Percentiles rank a stretch among this genome's conserved stretches.
phyloP scores from a whole-genome alignment of 1,139 yeast species.

The Suhomyces bokatorum region DNA sequence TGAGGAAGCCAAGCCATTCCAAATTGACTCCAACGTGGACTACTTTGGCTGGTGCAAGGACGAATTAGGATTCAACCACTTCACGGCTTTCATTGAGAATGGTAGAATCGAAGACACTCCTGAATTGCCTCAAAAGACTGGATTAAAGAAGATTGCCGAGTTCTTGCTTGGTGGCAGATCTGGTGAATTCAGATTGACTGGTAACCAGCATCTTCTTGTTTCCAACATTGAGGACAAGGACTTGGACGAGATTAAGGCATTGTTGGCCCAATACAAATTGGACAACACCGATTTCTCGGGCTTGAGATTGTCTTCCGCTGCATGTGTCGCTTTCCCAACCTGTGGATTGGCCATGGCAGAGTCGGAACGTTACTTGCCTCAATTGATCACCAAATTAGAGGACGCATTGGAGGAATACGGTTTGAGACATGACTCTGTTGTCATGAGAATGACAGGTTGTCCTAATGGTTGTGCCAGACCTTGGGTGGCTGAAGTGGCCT shows the following conservation, averaged over 20 bases:
- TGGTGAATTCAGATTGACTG: conserved; percentile 91
- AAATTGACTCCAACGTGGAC: conserved; percentile 85
- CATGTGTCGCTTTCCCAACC: conserved; percentile 98
- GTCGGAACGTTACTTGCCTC: conserved; percentile 92
- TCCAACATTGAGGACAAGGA: conserved; percentile 73
- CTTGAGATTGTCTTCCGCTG: conserved; percentile 85
- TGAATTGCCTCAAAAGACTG: conserved; percentile 86
- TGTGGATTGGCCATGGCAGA: conserved; percentile 99
- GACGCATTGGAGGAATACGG: conserved; percentile 87
- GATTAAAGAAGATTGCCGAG: conserved; percentile 77
- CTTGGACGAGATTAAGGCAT: conserved; percentile 57
- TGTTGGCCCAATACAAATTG: conserved; percentile 73
- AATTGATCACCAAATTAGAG: conserved; percentile 77
- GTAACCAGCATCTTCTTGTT: conserved; percentile 88
- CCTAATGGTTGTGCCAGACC: conserved; percentile 99
- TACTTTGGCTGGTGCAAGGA: conserved; percentile 94
- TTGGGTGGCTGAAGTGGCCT: conserved; percentile 94
- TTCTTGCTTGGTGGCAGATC: conserved; percentile 52
- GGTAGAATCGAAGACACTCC: conserved; percentile 96
- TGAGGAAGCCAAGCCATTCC: conserved; percentile 66
- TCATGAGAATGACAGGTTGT: conserved; percentile 99
- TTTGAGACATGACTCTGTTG: conserved; percentile 89
- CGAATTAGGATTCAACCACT: conserved; percentile 83
- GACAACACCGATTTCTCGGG: conserved; percentile 85
- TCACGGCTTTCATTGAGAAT: conserved; percentile 91